These are phyloP conservation scores for Apiospora phragmitis DNA, from an alignment of 2,329 filamentous ascomycete species.

Conservation along the genomic window DNA sequence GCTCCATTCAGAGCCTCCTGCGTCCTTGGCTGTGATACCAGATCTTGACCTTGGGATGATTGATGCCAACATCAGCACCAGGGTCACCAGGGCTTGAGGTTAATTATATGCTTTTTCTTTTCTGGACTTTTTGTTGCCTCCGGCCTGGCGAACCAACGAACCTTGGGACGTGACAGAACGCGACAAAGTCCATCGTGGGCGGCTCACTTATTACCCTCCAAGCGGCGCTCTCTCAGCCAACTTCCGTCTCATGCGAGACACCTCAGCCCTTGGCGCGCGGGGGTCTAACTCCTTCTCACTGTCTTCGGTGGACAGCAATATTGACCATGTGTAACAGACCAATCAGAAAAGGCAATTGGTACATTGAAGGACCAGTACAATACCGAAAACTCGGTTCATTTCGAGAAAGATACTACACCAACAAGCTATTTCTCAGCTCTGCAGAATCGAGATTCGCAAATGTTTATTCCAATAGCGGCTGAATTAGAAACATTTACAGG, in stretches of 20 bases:
- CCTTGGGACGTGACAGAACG: neutral
- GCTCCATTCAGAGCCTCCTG: slow-evolving; percentile 1
- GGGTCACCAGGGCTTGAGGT: neutral
- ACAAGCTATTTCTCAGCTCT: too few species aligned
- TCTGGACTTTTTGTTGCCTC: neutral
- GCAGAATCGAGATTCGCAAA: too few species aligned
- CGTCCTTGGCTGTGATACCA: neutral
- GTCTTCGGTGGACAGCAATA: neutral
- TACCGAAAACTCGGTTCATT: neutral
- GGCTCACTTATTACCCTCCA: neutral
- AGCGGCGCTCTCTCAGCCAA: neutral
- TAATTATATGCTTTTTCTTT: neutral
- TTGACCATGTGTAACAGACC: neutral
- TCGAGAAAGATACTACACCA: too few species aligned
- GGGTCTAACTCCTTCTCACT: neutral
- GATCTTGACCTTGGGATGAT: neutral
- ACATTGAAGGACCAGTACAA: neutral
- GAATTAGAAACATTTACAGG: too few species aligned
- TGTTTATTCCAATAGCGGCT: too few species aligned
- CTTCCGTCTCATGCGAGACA: neutral
- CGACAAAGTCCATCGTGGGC: neutral
- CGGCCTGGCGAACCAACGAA: neutral
- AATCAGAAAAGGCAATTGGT: neutral
- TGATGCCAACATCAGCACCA: neutral
- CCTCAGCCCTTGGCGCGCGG: neutral